These are phyloP conservation scores for Lachnellula occidentalis DNA, from an alignment of 2,329 filamentous ascomycete species.

Conservation along the genomic window DNA sequence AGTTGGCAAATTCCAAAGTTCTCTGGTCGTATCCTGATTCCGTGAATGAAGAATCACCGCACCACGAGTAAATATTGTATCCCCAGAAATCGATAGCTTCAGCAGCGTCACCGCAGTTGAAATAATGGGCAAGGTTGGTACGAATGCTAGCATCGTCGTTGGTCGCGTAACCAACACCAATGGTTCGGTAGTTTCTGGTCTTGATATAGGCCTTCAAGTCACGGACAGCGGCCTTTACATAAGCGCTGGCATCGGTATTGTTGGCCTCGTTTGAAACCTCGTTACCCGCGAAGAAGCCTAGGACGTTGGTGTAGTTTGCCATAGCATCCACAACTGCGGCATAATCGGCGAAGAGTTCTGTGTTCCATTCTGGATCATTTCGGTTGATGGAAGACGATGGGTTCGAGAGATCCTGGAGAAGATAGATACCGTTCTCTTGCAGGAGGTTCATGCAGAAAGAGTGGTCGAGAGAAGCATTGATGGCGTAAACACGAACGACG, in stretches of 20 bases:
- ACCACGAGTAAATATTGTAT: conserved; percentile 99
- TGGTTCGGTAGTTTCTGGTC: conserved; percentile 64
- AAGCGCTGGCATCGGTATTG: conserved; percentile 88
- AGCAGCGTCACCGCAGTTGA: conserved; percentile 74
- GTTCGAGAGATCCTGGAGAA: conserved; percentile 84
- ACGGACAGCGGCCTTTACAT: conserved; percentile 94
- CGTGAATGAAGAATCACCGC: conserved; percentile 72
- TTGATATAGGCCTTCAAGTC: conserved; percentile 95
- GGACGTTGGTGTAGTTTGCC: conserved; percentile 77
- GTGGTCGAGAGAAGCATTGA: conserved; percentile 77
- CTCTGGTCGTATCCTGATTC: conserved; percentile 76
- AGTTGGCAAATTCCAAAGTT: conserved; percentile 80
- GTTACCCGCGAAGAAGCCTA: conserved; percentile 98
- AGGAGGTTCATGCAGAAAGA: conserved; percentile 78
- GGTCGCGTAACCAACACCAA: conserved; percentile 93
- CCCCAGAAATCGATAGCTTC: conserved; percentile 92
- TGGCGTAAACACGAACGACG: conserved; percentile 89
- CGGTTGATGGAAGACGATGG: conserved; percentile 82
- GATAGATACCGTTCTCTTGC: conserved; percentile 83
- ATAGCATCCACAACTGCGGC: conserved; percentile 76
- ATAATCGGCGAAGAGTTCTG: conserved; percentile 74
- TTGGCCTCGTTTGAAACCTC: conserved; percentile 86
- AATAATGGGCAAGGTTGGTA: conserved; percentile 79
- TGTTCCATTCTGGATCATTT: conserved; percentile 71
- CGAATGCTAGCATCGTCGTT: conserved; percentile 87